A percentile compares a stretch with the other conserved stretches of the same genome.
These are phyloP conservation scores for Prunus kanzakura DNA, from an alignment of 306 rosid genomes.

Conservation along the genomic window DNA sequence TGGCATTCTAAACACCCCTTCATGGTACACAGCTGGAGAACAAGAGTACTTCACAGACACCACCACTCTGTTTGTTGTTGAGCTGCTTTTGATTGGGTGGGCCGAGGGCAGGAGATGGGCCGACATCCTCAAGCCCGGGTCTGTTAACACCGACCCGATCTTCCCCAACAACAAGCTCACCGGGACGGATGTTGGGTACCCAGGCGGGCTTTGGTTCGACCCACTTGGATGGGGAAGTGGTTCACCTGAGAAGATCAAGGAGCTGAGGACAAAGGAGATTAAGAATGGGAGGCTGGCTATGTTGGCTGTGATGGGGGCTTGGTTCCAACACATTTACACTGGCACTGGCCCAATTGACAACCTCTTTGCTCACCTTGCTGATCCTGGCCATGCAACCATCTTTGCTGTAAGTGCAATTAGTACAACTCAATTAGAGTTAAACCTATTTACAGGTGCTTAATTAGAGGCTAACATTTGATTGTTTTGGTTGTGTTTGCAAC, in stretches of 20 bases:
- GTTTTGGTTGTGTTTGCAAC: slow-evolving; percentile 6
- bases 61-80: slow-evolving; percentile 60
- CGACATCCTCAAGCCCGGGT: slow-evolving; percentile 65
- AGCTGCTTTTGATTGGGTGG: slow-evolving; percentile 68
- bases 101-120: slow-evolving; percentile 83
- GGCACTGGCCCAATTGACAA: slow-evolving; percentile 78
- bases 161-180: slow-evolving; percentile 86
- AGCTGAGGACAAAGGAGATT: slow-evolving; percentile 73
- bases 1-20: slow-evolving; percentile 63
- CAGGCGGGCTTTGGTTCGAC: slow-evolving; percentile 73
- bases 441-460: neutral
- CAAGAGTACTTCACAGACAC: slow-evolving; percentile 70
- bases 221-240: slow-evolving; percentile 77
- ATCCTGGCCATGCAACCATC: slow-evolving; percentile 75
- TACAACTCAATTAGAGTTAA: neutral
- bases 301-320: slow-evolving; percentile 82
- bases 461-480: slow-evolving; percentile 8
- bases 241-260: slow-evolving; percentile 67
- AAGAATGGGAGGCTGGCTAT: slow-evolving; percentile 73
- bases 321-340: slow-evolving; percentile 78
- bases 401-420: slow-evolving; percentile 46
- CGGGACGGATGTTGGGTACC: slow-evolving; percentile 73
- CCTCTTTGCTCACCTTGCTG: slow-evolving; percentile 80
- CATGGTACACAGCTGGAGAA: slow-evolving; percentile 76
- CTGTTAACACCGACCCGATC: slow-evolving; percentile 69